phyloP scores from a whole-genome alignment of 805 yeast species.

The Kuraishia cidri region DNA sequence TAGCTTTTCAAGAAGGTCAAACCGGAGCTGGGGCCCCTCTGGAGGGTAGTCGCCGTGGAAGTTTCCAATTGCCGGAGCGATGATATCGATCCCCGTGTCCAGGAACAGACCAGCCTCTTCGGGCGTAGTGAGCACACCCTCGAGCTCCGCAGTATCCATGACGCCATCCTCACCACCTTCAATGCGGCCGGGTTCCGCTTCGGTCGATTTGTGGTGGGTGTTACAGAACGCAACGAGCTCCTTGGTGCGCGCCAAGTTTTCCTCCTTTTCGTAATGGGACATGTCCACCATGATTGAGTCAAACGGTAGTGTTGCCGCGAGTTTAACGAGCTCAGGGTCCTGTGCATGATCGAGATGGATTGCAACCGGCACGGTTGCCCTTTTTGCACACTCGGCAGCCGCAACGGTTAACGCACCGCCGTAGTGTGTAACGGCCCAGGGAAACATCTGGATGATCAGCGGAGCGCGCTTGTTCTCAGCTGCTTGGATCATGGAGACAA shows the following conservation, averaged over 20 bases:
- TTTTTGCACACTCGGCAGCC: constrained; percentile 13
- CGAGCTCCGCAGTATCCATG: constrained; percentile 12
- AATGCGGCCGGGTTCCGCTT: constrained; percentile 29
- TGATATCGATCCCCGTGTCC: constrained; percentile 23
- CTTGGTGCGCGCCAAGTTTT: constrained; percentile 18
- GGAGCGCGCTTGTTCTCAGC: constrained; percentile 24
- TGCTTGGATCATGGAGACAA: no score
- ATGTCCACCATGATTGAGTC: constrained; percentile 30
- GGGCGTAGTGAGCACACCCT: constrained; percentile 23
- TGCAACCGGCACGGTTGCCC: constrained; percentile 24
- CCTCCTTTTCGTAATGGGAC: constrained; percentile 24
- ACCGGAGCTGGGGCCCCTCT: constrained; percentile 22
- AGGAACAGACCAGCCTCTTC: constrained; percentile 20
- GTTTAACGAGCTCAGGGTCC: constrained; percentile 18
- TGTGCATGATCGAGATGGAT: constrained; percentile 27
- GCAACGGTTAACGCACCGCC: constrained; percentile 21
- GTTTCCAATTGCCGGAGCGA: constrained; percentile 28
- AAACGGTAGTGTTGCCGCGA: constrained; percentile 22
- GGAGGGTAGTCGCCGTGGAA: constrained; percentile 26
- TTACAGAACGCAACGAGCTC: constrained; percentile 20
- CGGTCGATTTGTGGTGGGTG: constrained; percentile 19
- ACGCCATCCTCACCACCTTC: constrained; percentile 29
- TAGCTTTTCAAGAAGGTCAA: no score
- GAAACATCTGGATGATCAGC: constrained; percentile 22
- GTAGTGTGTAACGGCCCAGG: constrained; percentile 25